Base-by-base conservation (phyloP, 108 stramenopile species). In the Licmophora abbreviata region DNA sequence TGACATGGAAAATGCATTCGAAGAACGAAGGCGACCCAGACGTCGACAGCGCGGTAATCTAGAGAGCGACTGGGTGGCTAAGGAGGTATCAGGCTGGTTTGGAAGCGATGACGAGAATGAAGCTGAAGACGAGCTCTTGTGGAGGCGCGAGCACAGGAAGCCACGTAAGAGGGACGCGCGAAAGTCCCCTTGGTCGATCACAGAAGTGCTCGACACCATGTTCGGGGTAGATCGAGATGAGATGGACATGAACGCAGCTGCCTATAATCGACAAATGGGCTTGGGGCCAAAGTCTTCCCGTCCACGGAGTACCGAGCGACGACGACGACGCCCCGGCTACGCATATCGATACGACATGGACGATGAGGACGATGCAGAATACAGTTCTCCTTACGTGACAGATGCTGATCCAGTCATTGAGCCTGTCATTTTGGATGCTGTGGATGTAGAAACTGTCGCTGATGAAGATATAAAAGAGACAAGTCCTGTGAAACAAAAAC, bases 321-420 rank as follows among this genome's bases (percentile, higher is more conserved):
- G 52, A 33, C 1, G 66, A 35, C 62, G 71, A 46, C 54, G 82
- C 12, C 42, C 58, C 29, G 73, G 83, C 6, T 75, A 69, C 56
- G 82, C 76, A 0, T 88, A 79, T 53, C 64, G 59, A 26, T 83
- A 78, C 52, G 51, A 78, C 27, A 62, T 42, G 20, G 41, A 58
- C 29, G 65, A 67, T 43, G 81, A 77, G n/a, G 29, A 32, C 1
- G 48, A 50, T 25, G 33, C 33, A 20, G 48, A 50, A 50, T 18
- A 5, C 8, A 46, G 45, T 4, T 3, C 1, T 6, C 3, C 38
- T 40, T 15, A 40, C 3, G 3, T 5, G 20, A 15, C 2, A 2
- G 52, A 61, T 23, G 44, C 49, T n/a, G 59, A 65, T 25, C 25
- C 62, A 29, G 23, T 54, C 14, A 43, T 69, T 25, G 30, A 63